Percentiles rank a stretch among this genome's conserved stretches.
Evolutionary conservation across 345 rosid species (phyloP).

Genomic region (Boechera retrofracta): DNA sequence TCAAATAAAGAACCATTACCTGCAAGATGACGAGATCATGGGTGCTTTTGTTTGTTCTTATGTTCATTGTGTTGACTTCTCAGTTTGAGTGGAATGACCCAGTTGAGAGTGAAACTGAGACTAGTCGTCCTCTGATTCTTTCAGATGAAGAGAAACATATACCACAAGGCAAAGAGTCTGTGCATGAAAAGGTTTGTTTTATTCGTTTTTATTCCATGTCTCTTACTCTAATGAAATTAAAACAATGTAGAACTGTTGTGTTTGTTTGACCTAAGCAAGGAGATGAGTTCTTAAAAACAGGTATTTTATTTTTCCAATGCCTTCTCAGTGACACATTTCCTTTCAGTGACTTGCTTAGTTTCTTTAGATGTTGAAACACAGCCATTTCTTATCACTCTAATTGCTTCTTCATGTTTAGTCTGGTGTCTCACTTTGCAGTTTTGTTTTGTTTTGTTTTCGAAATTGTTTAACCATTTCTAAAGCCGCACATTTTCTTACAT

Average conservation of each 20-base stretch:
- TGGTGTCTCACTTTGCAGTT: not conserved
- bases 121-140: constrained; percentile 34
- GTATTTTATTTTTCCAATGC: not conserved
- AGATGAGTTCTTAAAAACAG: constrained; percentile 13
- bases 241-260: not conserved
- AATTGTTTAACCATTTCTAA: not conserved
- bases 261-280: constrained; percentile 11
- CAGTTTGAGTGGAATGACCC: constrained; percentile 85
- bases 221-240: not conserved
- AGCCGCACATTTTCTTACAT: not conserved
- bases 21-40: constrained; percentile 67
- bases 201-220: not conserved
- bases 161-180: constrained; percentile 53
- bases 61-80: constrained; percentile 67
- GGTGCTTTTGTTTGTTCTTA: constrained; percentile 67
- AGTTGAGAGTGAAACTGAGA: constrained; percentile 62
- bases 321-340: constrained; percentile 5
- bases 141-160: constrained; percentile 49
- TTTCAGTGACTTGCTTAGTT: constrained; percentile 6
- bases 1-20: not conserved
- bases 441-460: not conserved
- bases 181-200: constrained; percentile 69
- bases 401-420: constrained; percentile 12
- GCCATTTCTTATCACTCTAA: not conserved
- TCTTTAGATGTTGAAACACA: not conserved